Evolutionary conservation across 208 protist species (phyloP), one percentile per base, ranked within the genome.

Genomic region (Eutreptiella sp.): DNA sequence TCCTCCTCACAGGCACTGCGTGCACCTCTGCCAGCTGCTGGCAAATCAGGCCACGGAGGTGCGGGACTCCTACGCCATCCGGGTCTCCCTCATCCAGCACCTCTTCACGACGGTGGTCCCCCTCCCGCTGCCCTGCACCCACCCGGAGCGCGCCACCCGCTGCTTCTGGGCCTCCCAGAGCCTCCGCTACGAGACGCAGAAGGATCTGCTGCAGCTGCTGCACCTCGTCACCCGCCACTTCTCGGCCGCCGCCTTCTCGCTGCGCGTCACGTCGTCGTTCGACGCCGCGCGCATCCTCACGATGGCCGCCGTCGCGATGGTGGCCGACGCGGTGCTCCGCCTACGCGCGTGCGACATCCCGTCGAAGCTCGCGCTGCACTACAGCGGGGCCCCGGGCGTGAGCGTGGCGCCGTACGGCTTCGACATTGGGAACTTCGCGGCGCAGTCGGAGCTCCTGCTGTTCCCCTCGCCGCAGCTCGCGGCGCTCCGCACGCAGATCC

Each of bases 391-490:
- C 3, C n/a, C n/a, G n/a, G n/a, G n/a, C n/a, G n/a, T n/a, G n/a
- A n/a, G n/a, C n/a, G n/a, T n/a, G n/a, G n/a, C n/a, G n/a, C n/a
- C n/a, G n/a, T 77, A 68, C 57, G 72, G 68, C 48, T 46, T 73
- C 29, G 48, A 35, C 45, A 50, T 39, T 14, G 69, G 59, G 34
- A 33, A 28, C 47, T 70, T 78, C 35, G 66, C 60, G 1, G 38
- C 58, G 41, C 77, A 83, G 48, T 41, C 53, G n/a, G 64, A 71
- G 39, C 60, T 47, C 0, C 50, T 81, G 24, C 29, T 43, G 28
- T 54, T 80, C 14, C 46, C 66, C 36, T 62, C 35, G 14, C 74
- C 79, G 1, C 76, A 84, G 61, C 52, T 81, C 32, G 59, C 75
- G 45, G 59, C 75, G 5, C 73, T 74, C 33, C 75, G 79, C n/a